Base-by-base conservation (phyloP, 257 asterid species). In the Jaltomata sinuosa region DNA sequence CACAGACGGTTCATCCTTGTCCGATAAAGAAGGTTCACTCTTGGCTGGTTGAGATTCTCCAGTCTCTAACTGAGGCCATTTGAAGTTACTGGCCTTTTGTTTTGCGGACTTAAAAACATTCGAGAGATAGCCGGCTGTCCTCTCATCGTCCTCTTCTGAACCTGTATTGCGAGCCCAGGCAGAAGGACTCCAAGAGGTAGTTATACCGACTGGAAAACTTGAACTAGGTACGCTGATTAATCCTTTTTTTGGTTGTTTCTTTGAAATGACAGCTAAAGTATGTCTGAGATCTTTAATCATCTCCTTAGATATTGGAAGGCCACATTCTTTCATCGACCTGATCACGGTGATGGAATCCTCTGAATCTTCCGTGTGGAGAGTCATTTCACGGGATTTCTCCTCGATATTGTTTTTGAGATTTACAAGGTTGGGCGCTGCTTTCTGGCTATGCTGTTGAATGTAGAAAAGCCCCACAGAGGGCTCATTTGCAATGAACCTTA, bases 401-500 rank as follows among this genome's bases (percentile, higher is more conserved):
- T 69, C 85, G 38, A 92, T 89, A 16, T 88, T 92, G 52, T 87
- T 95, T 90, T 92, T 93, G 88, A 93, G 93, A 87, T 86, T 88
- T 4, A 91, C 85, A 59, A 97, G 92, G 91, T 95, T 97, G 10
- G 97, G 97, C 0, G 91, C 87, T 53, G 98, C 96, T 49, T 91
- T 93, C 47, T 88, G 92, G 16, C 90, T 78, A 85, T 97, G 99
- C 89, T 97, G 97, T 85, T 97, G 99, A 47, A 97, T 89, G 84
- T 92, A 97, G 91, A 88, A 95, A 83, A 95, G 98, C 86, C 99
- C 99, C 89, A 92, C 95, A 4, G 99, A 95, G 88, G 99, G 99
- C 85, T 97, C 99, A 59, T 97, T 97, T 4, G 99, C 99, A 86
- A 92, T 93, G 42, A 89, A 95, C 84, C 88, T 95, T 25, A 94